Percentiles rank a stretch among this genome's conserved stretches.
phyloP scores from a whole-genome alignment of 129 eudicot species.

The Helichrysum umbraculigerum region DNA sequence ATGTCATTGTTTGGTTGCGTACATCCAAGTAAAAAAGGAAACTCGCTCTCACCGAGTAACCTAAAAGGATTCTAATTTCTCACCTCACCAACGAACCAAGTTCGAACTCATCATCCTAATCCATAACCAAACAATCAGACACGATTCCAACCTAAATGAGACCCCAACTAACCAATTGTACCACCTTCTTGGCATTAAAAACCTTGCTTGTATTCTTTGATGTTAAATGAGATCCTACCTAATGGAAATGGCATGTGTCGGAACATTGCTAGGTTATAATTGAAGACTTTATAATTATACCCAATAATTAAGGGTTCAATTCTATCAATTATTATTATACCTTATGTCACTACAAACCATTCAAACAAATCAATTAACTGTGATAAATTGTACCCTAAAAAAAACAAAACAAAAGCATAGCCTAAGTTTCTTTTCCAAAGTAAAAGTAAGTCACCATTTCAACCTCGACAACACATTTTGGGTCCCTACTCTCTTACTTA shows the following conservation, averaged over 20 bases:
- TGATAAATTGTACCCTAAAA: slow-evolving; percentile 13
- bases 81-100: not conserved
- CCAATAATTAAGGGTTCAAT: slow-evolving; percentile 33
- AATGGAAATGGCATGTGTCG: slow-evolving; percentile 6
- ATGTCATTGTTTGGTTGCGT: no score
- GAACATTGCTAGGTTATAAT: slow-evolving; percentile 21
- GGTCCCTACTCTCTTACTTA: slow-evolving; percentile 31
- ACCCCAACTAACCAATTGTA: not conserved
- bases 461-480: slow-evolving; percentile 33
- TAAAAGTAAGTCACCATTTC: slow-evolving; percentile 26
- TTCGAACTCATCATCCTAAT: not conserved
- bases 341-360: slow-evolving; percentile 25
- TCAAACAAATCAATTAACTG: slow-evolving; percentile 26
- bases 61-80: no score
- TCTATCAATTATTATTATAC: slow-evolving; percentile 21
- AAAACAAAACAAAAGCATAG: slow-evolving; percentile 16
- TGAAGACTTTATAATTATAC: slow-evolving; percentile 18
- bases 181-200: slow-evolving; percentile 3
- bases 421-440: slow-evolving; percentile 32
- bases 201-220: not conserved
- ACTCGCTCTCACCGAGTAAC: no score
- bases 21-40: no score
- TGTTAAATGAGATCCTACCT: slow-evolving; percentile 18
- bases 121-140: not conserved
- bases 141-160: not conserved